Conservation (phyloP, 2,329 filamentous ascomycete genomes). For the Sporothrix curviconia region DNA sequence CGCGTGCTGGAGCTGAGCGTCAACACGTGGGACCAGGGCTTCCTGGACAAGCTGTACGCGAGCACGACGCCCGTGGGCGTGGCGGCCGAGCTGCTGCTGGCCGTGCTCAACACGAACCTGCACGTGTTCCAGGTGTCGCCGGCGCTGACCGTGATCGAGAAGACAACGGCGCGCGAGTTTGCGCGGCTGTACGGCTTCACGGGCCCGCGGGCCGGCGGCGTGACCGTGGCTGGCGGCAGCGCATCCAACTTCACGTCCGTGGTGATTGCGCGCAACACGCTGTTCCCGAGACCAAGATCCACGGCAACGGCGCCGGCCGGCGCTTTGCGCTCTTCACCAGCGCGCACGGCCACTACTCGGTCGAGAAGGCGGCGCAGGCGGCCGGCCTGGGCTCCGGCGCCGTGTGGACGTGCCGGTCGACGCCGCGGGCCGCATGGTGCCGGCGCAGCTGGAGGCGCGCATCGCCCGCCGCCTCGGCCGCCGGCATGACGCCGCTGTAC, state of each 20-base stretch:
- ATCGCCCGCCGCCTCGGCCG: conserved; percentile 54
- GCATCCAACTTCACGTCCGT: conserved; percentile 81
- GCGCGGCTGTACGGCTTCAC: conserved; percentile 71
- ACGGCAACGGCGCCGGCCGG: conserved; percentile 55
- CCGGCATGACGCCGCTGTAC: conserved; percentile 80
- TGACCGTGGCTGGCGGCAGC: conserved; percentile 74
- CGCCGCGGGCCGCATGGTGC: conserved; percentile 61
- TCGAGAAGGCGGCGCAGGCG: conserved; percentile 91
- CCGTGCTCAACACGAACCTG: conserved; percentile 84
- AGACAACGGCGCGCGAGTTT: conserved; percentile 65
- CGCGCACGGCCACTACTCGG: conserved; percentile 84
- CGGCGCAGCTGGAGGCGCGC: conserved; percentile 55
- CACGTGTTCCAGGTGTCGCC: conserved; percentile 95
- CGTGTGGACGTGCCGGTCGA: conserved; percentile 74
- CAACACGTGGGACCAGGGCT: conserved; percentile 98
- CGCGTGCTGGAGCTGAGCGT: conserved; percentile 77
- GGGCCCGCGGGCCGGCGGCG: conserved; percentile 63
- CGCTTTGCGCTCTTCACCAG: conserved; percentile 82
- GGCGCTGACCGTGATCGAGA: conserved; percentile 80
- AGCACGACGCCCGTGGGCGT: conserved; percentile 82
- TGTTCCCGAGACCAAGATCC: conserved; percentile 72
- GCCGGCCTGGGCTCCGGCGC: conserved; percentile 72
- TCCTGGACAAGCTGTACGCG: conserved; percentile 92
- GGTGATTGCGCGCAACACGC: conserved; percentile 77
- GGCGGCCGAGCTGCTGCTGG: conserved; percentile 75